Base-by-base conservation (phyloP, 2,329 filamentous ascomycete species). In the Colletotrichum cordylinicola region DNA sequence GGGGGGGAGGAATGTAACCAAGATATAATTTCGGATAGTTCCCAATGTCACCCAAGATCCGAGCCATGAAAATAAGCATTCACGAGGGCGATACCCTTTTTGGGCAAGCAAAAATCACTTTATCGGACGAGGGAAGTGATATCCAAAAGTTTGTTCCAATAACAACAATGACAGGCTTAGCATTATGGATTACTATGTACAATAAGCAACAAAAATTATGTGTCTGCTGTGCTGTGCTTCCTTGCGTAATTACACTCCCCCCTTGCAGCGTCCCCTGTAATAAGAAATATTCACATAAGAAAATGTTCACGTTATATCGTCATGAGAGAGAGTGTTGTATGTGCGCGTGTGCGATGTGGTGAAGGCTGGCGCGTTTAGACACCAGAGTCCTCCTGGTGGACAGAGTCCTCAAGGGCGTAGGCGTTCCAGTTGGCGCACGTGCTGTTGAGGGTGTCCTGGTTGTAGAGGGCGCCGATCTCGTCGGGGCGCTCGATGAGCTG, bases 341-440 rank as follows among this genome's bases (percentile, higher is more conserved):
- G 55, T 67, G 65, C 52, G 64, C 10, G 6, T 35, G n/a, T 29
- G 31, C n/a, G n/a, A 21, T 52, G 43, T 52, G 43, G 43, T 0
- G n/a, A 52, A 52, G 43, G 1, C 43, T 0, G 43, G 43, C 21
- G 43, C n/a, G 37, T 39, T 67, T 73, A 80, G 29, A 80, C 71
- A 33, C 79, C 79, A 60, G 79, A 80, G 68, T 80, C 79, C 33
- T 78, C 72, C 71, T 79, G 78, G 70, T 76, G 66, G 24, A 79
- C 21, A 6, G 33, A 35, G 9, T 74, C 64, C 43, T 61, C 62
- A 5, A 64, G 48, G 15, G 71, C 75, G 39, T 77, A 77, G 9
- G 74, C 29, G 8, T 64, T 67, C 79, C 79, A 80, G 21, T 69
- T 69, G 35, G 65, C 29, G 71, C 79, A 80, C 1, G 73, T 76